Conservation (phyloP, 805 yeast species). For the Millerozyma miso region DNA sequence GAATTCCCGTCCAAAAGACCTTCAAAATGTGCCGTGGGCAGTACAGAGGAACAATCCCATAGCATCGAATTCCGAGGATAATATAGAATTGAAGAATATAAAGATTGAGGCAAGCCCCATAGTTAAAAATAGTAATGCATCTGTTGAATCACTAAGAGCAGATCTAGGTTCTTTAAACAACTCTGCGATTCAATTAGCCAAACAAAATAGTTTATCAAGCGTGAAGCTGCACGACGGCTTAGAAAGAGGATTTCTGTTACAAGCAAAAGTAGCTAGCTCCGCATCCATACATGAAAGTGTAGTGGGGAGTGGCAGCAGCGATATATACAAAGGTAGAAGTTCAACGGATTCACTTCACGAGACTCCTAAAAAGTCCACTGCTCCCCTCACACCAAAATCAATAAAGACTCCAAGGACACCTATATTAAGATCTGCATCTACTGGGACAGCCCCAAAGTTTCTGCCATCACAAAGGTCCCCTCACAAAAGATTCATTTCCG, state of each 20-base stretch:
- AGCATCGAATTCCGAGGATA: neutral
- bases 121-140: constrained; percentile 18
- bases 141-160: constrained; percentile 23
- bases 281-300: neutral
- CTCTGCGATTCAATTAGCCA: neutral
- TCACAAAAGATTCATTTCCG: constrained; percentile 11
- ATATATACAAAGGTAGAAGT: neutral
- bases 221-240: neutral
- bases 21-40: neutral
- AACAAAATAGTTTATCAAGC: neutral
- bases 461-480: constrained; percentile 1
- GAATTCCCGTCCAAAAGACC: neutral
- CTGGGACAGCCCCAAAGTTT: neutral
- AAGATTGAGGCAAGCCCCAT: constrained; percentile 15
- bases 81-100: neutral
- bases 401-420: constrained; percentile 8
- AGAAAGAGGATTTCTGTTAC: neutral
- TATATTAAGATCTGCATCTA: constrained; percentile 2
- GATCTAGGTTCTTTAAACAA: constrained; percentile 12
- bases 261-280: neutral
- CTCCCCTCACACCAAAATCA: constrained; percentile 6
- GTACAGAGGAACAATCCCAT: neutral
- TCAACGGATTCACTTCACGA: constrained; percentile 11
- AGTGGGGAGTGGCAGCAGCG: neutral
- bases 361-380: constrained; percentile 4